phyloP scores from a whole-genome alignment of 441 rosid genomes.

The Jatropha multifida region DNA sequence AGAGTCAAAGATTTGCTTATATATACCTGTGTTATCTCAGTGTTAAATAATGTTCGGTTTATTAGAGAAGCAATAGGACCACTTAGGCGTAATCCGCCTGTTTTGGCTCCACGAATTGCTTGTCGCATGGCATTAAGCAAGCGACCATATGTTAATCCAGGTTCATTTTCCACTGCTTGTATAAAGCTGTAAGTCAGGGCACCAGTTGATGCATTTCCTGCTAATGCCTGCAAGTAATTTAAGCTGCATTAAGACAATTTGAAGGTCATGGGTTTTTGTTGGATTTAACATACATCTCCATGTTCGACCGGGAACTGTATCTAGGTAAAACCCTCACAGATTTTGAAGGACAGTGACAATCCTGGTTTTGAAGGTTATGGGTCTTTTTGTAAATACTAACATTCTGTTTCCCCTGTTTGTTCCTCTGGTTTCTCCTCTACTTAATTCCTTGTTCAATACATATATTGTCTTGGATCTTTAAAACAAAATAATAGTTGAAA shows the following conservation, averaged over 20 bases:
- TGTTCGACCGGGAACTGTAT: no score
- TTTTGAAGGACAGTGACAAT: no score
- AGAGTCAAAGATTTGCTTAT: neutral
- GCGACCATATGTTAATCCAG: constrained; percentile 56
- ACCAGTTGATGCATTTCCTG: constrained; percentile 56
- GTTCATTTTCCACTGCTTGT: constrained; percentile 61
- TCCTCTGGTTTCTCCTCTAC: neutral
- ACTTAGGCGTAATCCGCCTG: constrained; percentile 34
- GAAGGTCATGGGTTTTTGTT: neutral
- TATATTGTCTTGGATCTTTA: neutral
- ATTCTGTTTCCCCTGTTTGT: neutral
- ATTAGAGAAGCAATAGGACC: constrained; percentile 41
- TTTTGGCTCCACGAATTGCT: constrained; percentile 46
- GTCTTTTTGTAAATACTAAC: no score
- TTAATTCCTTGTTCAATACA: no score
- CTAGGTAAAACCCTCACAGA: no score
- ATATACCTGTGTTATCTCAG: constrained; percentile 29
- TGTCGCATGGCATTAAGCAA: constrained; percentile 54
- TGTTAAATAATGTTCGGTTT: constrained; percentile 26
- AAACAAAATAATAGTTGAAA: neutral
- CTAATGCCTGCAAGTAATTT: constrained; percentile 52
- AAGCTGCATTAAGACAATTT: neutral
- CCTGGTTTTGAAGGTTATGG: no score
- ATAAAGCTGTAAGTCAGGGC: constrained; percentile 80
- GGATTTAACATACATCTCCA: no score